phyloP scores from a whole-genome alignment of 2,329 filamentous ascomycete species.

The Allantophomopsis cytisporea region DNA sequence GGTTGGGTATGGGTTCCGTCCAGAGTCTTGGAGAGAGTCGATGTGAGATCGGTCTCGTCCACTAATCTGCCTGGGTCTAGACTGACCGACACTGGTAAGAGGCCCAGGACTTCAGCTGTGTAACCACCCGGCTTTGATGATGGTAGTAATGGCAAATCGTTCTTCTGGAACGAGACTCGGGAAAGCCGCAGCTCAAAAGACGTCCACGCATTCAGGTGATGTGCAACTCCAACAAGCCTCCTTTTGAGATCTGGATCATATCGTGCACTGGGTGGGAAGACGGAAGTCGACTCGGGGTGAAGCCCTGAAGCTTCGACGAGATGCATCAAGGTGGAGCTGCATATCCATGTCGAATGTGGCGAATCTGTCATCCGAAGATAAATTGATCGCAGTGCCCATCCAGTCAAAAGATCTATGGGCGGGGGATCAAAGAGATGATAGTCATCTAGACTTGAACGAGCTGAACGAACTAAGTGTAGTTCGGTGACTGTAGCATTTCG shows the following conservation, averaged over 20 bases:
- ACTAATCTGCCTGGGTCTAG: too few relatives aligned
- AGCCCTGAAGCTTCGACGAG: constrained; percentile 38
- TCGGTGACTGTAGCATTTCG: constrained; percentile 3
- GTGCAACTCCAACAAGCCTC: constrained; percentile 33
- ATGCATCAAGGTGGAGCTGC: constrained; percentile 42
- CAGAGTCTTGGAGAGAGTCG: constrained; percentile 18
- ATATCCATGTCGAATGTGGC: constrained; percentile 41
- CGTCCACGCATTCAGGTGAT: constrained; percentile 44
- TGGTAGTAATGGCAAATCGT: too few relatives aligned
- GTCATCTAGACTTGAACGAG: constrained; percentile 20
- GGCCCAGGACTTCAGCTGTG: too few relatives aligned
- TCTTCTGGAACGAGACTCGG: constrained; percentile 15
- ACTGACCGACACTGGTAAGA: too few relatives aligned
- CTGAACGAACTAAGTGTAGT: neutral
- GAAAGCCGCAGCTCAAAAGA: constrained; percentile 44
- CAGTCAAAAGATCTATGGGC: constrained; percentile 18
- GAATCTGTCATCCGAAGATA: constrained; percentile 38
- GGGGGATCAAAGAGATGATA: constrained; percentile 1
- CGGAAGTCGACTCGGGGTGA: constrained; percentile 22
- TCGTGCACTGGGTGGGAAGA: constrained; percentile 1
- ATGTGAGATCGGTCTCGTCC: too few relatives aligned
- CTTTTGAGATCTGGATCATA: constrained; percentile 23
- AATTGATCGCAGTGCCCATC: constrained; percentile 36
- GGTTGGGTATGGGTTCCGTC: constrained; percentile 24
- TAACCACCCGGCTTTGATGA: too few relatives aligned